Base-by-base conservation (phyloP, 305 asterid genomes). In the Stenogyne calaminthoides region DNA sequence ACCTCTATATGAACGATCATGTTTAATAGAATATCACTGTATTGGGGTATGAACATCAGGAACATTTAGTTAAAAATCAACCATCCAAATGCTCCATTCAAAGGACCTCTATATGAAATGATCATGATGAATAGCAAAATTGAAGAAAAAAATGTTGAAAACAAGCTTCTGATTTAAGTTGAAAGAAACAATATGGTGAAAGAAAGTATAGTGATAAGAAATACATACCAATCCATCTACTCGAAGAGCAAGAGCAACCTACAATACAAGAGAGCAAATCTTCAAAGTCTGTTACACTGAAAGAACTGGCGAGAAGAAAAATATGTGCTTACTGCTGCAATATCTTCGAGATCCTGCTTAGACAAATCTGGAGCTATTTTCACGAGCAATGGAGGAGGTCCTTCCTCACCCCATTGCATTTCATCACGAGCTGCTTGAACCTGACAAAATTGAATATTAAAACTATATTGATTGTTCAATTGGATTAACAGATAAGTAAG, bases 361-460 rank as follows among this genome's bases (percentile, higher is more conserved):
- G 99, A 95, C 80, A 95, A 84, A 74, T 95, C 98, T 18, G 98
- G 99, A 67, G 98, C 99, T 69, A 95, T 95, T 87, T 92, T 95
- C 64, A 92, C 98, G 27, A 95, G 98, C 82, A 95, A 79, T 0
- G 97, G 98, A 14, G 98, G 98, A 46, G 98, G 98, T 14, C 99
- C 98, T 69, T 95, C 98, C 73, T 95, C 99, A 69, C 93, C 98
- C 99, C 99, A 92, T 88, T 95, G 98, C 99, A 92, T 95, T 84
- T 95, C 99, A 77, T 95, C 99, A 44, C 98, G 95, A 70, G 96
- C 98, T 16, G 95, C 99, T 89, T 89, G 98, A 77, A 95, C 91
- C 99, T 88, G 67, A 78, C 19, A 63, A 68, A 51, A 27, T 2
- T 64, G 3, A 72, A 25, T 61, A 27, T 34, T 22, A 66, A 49